Conservation (phyloP, 2,329 filamentous ascomycete genomes). For the Aureobasidium sp. region DNA sequence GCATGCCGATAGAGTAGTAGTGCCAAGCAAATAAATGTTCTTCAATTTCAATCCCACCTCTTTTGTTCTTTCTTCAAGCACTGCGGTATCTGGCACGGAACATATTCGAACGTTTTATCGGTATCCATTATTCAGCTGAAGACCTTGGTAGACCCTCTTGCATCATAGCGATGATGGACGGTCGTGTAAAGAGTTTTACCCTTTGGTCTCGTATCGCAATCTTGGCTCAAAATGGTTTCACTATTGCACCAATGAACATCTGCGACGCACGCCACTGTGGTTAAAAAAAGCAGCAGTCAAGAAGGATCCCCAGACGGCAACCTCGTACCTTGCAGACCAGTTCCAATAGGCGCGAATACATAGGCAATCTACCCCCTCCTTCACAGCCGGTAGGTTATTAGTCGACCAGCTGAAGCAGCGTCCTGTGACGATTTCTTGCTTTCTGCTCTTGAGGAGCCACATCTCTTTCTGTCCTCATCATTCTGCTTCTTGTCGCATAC, state of each 20-base stretch:
- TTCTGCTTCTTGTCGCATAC: background rate
- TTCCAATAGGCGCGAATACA: constrained; percentile 5
- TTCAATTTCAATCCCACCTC: too few relatives aligned
- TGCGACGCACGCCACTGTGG: constrained; percentile 3
- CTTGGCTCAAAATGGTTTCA: background rate
- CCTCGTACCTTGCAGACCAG: constrained; percentile 14
- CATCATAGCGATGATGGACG: background rate
- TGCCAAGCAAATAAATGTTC: background rate
- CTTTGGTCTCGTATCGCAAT: constrained; percentile 4
- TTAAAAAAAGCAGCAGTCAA: constrained; percentile 12
- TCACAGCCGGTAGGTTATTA: constrained; percentile 3
- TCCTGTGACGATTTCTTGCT: background rate
- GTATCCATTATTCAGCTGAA: background rate
- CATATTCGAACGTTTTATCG: background rate
- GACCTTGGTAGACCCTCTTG: background rate
- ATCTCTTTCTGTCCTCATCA: background rate
- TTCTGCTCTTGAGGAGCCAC: constrained; percentile 1
- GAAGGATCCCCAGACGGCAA: constrained; percentile 9
- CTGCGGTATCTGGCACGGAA: background rate
- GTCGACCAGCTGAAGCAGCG: constrained; percentile 4
- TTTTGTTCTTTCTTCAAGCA: background rate
- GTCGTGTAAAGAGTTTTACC: constrained; percentile 11
- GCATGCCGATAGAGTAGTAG: background rate
- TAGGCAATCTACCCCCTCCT: constrained; percentile 7
- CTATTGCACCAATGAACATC: constrained; percentile 5